These are phyloP conservation scores for Pseudoneurospora amorphoporcata DNA, from an alignment of 495 filamentous ascomycete species.

Conservation along the genomic window DNA sequence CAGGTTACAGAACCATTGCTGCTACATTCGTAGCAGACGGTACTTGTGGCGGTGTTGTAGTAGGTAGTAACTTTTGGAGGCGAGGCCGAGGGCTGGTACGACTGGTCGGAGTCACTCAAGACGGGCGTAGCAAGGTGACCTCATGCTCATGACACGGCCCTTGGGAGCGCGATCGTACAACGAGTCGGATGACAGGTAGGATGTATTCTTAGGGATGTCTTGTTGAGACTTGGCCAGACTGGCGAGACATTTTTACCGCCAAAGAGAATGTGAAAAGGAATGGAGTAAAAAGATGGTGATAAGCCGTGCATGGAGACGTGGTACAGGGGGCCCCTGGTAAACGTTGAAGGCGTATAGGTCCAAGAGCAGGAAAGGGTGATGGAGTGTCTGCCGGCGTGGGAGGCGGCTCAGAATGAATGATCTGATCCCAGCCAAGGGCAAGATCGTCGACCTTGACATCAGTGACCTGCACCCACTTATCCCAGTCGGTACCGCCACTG, in stretches of 20 bases:
- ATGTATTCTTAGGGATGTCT: background rate
- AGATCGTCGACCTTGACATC: slow-evolving; percentile 90
- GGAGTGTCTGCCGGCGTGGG: background rate
- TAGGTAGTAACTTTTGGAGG: too few species aligned
- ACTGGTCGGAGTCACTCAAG: background rate
- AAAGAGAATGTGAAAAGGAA: too few species aligned
- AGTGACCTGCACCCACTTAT: slow-evolving; percentile 89
- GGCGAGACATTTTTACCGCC: background rate
- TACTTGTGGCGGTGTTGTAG: too few species aligned
- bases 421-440: slow-evolving; percentile 75
- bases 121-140: background rate
- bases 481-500: slow-evolving; percentile 75
- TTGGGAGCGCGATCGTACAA: background rate
- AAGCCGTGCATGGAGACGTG: too few species aligned
- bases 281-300: too few species aligned
- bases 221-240: background rate
- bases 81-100: too few species aligned
- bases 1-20: too few species aligned
- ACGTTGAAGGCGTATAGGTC: background rate
- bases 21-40: too few species aligned
- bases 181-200: background rate
- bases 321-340: too few species aligned
- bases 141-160: background rate
- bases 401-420: slow-evolving; percentile 73
- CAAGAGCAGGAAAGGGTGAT: background rate